A percentile compares a stretch with the other conserved stretches of the same genome.
Conservation (phyloP, 768 basidiomycete species). For the Pulveroboletus ravenelii region DNA sequence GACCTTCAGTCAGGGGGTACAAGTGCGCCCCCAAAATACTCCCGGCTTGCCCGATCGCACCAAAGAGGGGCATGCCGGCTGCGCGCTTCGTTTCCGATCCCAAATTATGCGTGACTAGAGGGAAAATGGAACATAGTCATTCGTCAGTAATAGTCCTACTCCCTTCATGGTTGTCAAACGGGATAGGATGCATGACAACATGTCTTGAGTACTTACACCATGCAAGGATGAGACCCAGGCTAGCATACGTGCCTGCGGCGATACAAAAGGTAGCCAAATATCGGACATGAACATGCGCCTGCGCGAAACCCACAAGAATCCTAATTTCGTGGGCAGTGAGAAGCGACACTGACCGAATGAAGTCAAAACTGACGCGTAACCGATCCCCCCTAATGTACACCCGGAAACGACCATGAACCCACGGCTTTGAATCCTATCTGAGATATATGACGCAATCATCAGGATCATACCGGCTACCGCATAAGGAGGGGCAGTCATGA, state of each 20-base stretch:
- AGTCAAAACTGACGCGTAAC: conserved; percentile 35
- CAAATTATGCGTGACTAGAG: conserved; percentile 38
- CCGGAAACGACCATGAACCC: conserved; percentile 33
- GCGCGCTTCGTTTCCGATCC: conserved; percentile 45
- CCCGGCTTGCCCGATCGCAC: conserved; percentile 40
- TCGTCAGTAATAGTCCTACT: background rate
- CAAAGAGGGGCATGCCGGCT: conserved; percentile 38
- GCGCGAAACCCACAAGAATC: conserved; percentile 33
- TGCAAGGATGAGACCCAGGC: conserved; percentile 41
- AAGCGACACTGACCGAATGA: background rate
- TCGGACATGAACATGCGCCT: conserved; percentile 32
- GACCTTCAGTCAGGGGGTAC: conserved; percentile 39
- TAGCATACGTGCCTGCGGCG: conserved; percentile 42
- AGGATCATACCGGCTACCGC: conserved; percentile 39
- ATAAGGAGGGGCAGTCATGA: conserved; percentile 54
- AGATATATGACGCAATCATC: conserved; percentile 33
- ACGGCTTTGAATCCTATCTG: conserved; percentile 42
- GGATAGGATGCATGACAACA: background rate
- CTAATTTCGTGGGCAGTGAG: conserved; percentile 4
- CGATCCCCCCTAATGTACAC: conserved; percentile 34
- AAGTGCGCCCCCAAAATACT: conserved; percentile 39
- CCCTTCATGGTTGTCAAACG: background rate
- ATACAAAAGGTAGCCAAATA: conserved; percentile 47
- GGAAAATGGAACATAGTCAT: background rate
- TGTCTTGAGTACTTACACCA: conserved; percentile 37